Percentiles rank a stretch among this genome's conserved stretches.
phyloP scores from a whole-genome alignment of 805 yeast genomes.

The Hanseniaspora clermontiae region DNA sequence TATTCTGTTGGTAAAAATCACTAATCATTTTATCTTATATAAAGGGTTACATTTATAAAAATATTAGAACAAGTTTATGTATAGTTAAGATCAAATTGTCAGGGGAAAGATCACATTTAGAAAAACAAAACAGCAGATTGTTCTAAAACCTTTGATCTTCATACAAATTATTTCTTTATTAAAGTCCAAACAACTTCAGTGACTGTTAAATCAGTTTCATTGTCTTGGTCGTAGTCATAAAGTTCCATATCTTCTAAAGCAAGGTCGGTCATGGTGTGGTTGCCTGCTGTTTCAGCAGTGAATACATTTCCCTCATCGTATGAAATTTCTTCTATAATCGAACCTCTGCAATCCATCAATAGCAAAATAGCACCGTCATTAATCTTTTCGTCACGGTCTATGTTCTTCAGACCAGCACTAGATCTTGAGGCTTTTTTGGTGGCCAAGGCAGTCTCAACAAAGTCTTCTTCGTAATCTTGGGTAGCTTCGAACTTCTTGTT shows the following conservation, averaged over 20 bases:
- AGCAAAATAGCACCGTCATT: constrained; percentile 33
- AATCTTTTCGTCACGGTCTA: neutral
- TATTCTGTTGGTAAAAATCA: too few species aligned
- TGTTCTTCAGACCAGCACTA: constrained; percentile 11
- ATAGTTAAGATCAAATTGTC: too few species aligned
- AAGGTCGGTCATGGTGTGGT: constrained; percentile 39
- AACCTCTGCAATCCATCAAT: constrained; percentile 75
- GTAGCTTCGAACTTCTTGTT: constrained; percentile 16
- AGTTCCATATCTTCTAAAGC: constrained; percentile 58
- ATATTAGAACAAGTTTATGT: too few species aligned
- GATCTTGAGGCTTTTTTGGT: constrained; percentile 13
- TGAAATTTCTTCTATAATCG: constrained; percentile 54
- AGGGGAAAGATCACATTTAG: too few species aligned
- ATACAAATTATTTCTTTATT: constrained; percentile 24
- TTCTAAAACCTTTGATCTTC: too few species aligned
- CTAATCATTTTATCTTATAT: too few species aligned
- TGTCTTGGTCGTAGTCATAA: constrained; percentile 89
- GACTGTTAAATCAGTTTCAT: constrained; percentile 66
- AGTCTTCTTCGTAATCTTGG: constrained; percentile 15
- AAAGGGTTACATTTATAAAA: too few species aligned
- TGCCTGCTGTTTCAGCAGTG: constrained; percentile 19
- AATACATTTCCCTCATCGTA: constrained; percentile 34
- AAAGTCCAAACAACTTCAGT: constrained; percentile 63
- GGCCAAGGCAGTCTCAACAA: neutral
- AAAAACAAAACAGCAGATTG: too few species aligned